Conservation (phyloP, 2,329 filamentous ascomycete species). For the Sphaerulina vaccinii region DNA sequence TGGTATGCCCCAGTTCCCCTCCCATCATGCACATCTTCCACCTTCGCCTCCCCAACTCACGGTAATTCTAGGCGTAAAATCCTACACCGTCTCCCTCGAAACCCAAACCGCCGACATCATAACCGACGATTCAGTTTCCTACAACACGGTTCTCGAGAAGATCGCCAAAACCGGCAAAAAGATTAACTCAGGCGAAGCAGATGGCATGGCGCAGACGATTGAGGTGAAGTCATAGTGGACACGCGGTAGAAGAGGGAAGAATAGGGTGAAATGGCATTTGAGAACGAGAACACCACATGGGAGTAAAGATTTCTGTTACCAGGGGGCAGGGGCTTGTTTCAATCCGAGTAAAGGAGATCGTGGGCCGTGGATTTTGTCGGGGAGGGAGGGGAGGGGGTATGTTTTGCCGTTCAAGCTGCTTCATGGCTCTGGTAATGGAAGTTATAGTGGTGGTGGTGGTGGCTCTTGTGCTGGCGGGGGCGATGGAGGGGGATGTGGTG, state of each 20-base stretch:
- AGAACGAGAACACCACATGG: not conserved
- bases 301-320: too few species aligned
- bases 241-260: not conserved
- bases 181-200: constrained; percentile 72
- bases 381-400: too few species aligned
- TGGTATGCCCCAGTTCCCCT: constrained; percentile 18
- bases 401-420: too few species aligned
- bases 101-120: constrained; percentile 77
- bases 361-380: too few species aligned
- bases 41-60: not conserved
- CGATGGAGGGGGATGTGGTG: too few species aligned
- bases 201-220: constrained; percentile 54
- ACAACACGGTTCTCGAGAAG: constrained; percentile 78
- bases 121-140: constrained; percentile 66
- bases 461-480: too few species aligned
- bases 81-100: constrained; percentile 83
- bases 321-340: too few species aligned
- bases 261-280: not conserved
- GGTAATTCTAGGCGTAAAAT: constrained; percentile 68
- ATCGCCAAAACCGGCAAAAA: constrained; percentile 96
- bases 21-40: too few species aligned
- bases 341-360: too few species aligned
- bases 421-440: too few species aligned
- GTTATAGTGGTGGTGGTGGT: too few species aligned
- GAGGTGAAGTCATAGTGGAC: constrained; percentile 13